These are phyloP conservation scores for Ustilago trichophora DNA, from an alignment of 1,284 basidiomycete genomes.

Conservation along the genomic window DNA sequence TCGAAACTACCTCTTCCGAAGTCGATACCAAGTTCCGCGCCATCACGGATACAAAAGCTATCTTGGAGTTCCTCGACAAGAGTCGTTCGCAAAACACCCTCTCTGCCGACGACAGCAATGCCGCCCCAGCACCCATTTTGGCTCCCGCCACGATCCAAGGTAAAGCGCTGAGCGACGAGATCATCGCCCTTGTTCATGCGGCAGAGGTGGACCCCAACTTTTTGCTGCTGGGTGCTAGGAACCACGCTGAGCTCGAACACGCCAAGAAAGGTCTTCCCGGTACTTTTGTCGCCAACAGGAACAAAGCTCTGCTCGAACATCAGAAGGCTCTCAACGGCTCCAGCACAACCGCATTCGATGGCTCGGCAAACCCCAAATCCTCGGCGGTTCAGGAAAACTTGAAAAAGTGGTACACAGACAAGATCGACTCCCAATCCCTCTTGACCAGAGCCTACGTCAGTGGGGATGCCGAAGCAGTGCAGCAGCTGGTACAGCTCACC, in stretches of 20 bases:
- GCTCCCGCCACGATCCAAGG: constrained; percentile 83
- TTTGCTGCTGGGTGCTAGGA: constrained; percentile 66
- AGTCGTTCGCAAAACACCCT: constrained; percentile 68
- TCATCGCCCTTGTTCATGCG: constrained; percentile 76
- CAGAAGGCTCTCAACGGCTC: constrained; percentile 71
- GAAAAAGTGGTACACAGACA: constrained; percentile 68
- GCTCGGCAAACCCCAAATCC: constrained; percentile 63
- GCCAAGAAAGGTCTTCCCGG: constrained; percentile 66
- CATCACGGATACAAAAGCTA: constrained; percentile 79
- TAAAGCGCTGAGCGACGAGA: constrained; percentile 71
- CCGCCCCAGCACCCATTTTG: constrained; percentile 79
- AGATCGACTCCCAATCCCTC: constrained; percentile 64
- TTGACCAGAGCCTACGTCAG: constrained; percentile 66
- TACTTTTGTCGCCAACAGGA: constrained; percentile 68
- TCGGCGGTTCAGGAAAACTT: constrained; percentile 35
- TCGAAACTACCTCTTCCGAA: constrained; percentile 76
- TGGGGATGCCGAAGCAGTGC: constrained; percentile 4
- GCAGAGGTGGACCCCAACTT: constrained; percentile 70
- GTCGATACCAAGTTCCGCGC: constrained; percentile 83
- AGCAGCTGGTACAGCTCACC: constrained; percentile 67
- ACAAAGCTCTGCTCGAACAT: constrained; percentile 71
- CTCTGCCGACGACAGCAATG: constrained; percentile 74
- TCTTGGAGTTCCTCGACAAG: constrained; percentile 76
- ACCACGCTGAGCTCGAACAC: constrained; percentile 63
- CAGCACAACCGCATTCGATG: constrained; percentile 71